Base-by-base conservation (phyloP, 305 asterid genomes). In the Solanum aculeatissimum region DNA sequence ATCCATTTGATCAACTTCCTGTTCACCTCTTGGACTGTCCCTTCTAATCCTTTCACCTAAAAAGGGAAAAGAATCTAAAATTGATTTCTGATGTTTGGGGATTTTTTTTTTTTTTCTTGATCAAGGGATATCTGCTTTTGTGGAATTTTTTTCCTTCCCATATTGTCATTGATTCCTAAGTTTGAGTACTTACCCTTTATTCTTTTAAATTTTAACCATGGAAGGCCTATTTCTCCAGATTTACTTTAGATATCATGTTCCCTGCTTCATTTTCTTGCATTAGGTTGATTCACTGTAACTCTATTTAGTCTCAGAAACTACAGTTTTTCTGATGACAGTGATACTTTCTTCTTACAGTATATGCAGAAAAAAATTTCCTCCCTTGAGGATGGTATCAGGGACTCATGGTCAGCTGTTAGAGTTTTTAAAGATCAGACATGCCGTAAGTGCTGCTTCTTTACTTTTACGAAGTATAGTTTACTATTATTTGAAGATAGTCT, bases 321-420 rank as follows among this genome's bases (percentile, higher is more conserved):
- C 68, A 18, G 32, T 32, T 54, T 78, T 82, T 71, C 54, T 85
- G 87, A 42, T 84, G n/a, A 53, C 49, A 32, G 66, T 19, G n/a
- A 32, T 54, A 54, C 83, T 47, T 65, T 86, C 27, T 71, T 83
- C 80, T 70, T 91, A 92, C 95, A 96, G 99, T 96, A 93, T 89
- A 92, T 96, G 86, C 98, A 93, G 89, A 93, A 92, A 86, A 98
- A 93, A 87, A 91, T 90, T 72, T 82, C 87, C 69, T 85, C 82
- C 81, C 97, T 95, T 77, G 94, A 93, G 91, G 98, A 92, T 55
- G 91, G 97, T 86, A 95, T 95, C 81, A 91, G 93, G 90, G 94
- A 89, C 86, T 94, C 96, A 4, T 95, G 97, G 99, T 81, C 84
- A 81, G 88, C 97, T 85, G 87, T 91, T 83, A 83, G 87, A 85